These are phyloP conservation scores for Trametes meyenii DNA, from an alignment of 768 basidiomycete genomes.

Conservation along the genomic window DNA sequence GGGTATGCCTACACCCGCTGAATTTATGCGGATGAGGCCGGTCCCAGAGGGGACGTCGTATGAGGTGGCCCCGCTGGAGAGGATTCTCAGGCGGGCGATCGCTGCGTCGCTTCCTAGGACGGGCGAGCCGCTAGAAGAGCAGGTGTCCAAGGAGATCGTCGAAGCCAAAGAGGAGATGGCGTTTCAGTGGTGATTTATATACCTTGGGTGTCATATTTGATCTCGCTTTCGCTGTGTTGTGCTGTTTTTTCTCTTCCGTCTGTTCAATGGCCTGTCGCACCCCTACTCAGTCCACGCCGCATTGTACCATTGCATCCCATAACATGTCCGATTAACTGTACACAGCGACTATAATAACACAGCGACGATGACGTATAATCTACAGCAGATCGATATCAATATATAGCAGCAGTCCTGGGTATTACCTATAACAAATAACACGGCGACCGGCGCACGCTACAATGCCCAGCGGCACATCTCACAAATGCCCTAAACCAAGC, in stretches of 20 bases:
- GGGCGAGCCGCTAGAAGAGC: not conserved
- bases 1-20: conserved; percentile 17
- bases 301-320: not conserved
- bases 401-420: not conserved
- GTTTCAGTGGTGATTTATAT: not conserved
- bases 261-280: not conserved
- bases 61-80: conserved; percentile 17
- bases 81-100: conserved; percentile 22
- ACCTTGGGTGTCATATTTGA: not conserved
- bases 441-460: not conserved
- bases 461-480: not conserved
- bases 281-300: not conserved
- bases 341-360: conserved; percentile 5
- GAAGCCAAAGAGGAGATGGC: conserved; percentile 19
- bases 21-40: conserved; percentile 4
- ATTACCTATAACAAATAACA: not conserved
- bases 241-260: not conserved
- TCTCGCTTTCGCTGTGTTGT: not conserved
- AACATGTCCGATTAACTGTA: not conserved
- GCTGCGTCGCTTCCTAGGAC: not conserved
- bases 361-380: not conserved
- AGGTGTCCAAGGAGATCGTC: conserved; percentile 12
- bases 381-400: not conserved
- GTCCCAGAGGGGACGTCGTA: not conserved
- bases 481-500: not conserved